phyloP scores from a whole-genome alignment of 805 yeast species.

The Peterozyma toletana region DNA sequence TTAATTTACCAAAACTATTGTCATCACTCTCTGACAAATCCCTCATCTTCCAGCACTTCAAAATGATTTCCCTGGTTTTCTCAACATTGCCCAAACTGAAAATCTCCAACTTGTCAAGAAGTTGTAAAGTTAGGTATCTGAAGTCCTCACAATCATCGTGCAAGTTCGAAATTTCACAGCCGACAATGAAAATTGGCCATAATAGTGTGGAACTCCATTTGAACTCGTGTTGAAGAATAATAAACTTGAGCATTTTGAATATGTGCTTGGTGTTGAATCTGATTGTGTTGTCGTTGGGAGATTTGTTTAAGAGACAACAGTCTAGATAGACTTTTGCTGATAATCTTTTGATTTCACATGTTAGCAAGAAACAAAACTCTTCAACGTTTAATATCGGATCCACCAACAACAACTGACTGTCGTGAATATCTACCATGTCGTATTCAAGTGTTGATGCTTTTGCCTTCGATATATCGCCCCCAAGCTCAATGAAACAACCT shows the following conservation, averaged over 20 bases:
- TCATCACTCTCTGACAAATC: constrained; percentile 18
- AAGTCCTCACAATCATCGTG: constrained; percentile 19
- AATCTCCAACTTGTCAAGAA: constrained; percentile 19
- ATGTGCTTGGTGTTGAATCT: constrained; percentile 12
- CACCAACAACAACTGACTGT: constrained; percentile 3
- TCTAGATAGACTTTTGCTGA: constrained; percentile 19
- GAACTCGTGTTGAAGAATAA: constrained; percentile 20
- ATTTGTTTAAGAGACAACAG: constrained; percentile 19
- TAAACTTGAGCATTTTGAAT: constrained; percentile 16
- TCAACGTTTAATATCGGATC: constrained; percentile 8
- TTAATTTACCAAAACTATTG: neutral
- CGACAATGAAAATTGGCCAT: constrained; percentile 23
- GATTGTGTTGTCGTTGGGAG: constrained; percentile 17
- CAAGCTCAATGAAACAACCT: constrained; percentile 18
- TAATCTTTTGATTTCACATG: constrained; percentile 22
- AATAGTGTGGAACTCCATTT: constrained; percentile 24
- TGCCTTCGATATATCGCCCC: neutral
- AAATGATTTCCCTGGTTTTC: constrained; percentile 16
- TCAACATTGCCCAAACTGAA: constrained; percentile 23
- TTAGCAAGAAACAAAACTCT: constrained; percentile 20
- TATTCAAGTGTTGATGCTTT: neutral
- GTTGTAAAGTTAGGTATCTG: constrained; percentile 18
- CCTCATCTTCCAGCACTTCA: constrained; percentile 22
- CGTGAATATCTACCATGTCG: neutral
- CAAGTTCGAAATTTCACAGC: constrained; percentile 19